Percentiles rank a stretch among this genome's conserved stretches.
phyloP scores from a whole-genome alignment of 495 filamentous ascomycete genomes.

The Staphylotrichum tortipilum region DNA sequence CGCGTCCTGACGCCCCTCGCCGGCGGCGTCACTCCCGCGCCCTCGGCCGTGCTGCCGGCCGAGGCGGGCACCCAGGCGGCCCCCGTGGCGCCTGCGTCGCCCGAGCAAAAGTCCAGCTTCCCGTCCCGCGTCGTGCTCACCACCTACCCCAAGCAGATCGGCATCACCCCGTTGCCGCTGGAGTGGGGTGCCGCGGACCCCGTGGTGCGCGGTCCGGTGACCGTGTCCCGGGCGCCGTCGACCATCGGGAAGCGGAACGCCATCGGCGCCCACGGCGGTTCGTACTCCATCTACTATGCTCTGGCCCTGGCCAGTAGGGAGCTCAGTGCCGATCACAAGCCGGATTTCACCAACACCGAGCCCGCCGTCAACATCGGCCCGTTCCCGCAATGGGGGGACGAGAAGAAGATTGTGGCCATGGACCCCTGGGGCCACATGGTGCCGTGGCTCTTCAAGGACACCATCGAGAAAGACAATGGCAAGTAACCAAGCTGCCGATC shows the following conservation, averaged over 20 bases:
- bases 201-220: conserved; percentile 70
- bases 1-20: conserved; percentile 16
- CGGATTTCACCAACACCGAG: conserved; percentile 91
- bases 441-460: conserved; percentile 67
- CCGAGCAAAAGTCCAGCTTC: conserved; percentile 21
- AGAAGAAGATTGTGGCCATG: conserved; percentile 95
- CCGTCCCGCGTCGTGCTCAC: conserved; percentile 47
- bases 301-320: conserved; percentile 87
- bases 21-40: conserved; percentile 15
- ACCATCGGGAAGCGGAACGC: conserved; percentile 82
- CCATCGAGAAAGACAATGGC: conserved; percentile 57
- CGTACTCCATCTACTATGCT: conserved; percentile 96
- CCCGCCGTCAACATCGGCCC: conserved; percentile 81
- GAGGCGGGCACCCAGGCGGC: conserved; percentile 26
- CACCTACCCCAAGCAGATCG: conserved; percentile 89
- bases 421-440: conserved; percentile 88
- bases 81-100: conserved; percentile 5
- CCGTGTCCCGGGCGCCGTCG: conserved; percentile 67
- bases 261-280: conserved; percentile 80
- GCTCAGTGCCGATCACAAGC: conserved; percentile 69
- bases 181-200: conserved; percentile 80
- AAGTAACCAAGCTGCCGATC: too few relatives aligned
- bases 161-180: conserved; percentile 82
- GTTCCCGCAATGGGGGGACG: conserved; percentile 82
- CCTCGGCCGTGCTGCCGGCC: conserved; percentile 21